Base-by-base conservation (phyloP, 1,284 basidiomycete genomes). In the Phylloboletellus chloephorus region DNA sequence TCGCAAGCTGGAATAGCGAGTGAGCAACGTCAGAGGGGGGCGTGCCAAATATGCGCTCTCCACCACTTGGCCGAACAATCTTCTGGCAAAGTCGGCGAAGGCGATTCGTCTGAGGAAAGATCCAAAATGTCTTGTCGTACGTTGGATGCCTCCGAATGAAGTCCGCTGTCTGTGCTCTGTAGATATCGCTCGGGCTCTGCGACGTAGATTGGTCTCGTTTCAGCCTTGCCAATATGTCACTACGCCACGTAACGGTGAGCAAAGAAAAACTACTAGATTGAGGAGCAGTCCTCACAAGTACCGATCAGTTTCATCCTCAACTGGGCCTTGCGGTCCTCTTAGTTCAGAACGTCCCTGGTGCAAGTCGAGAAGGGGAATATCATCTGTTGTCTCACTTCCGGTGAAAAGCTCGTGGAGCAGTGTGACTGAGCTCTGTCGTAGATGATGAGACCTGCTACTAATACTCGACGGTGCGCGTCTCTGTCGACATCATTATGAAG, bases 51-150 rank as follows among this genome's bases (percentile, higher is more conserved):
- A 96, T 85, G 0, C 93, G 83, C 42, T 91, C 82, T 20, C 91
- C 92, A 49, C 83, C 78, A 1, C 89, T 77, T 0, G 94, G 88
- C 11, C 79, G 78, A 5, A 95, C 90, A 22, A 96, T 62, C 42
- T 77, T 79, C 65, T 98, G 95, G 60, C 89, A 97, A 43, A 84
- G 63, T 38, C 72, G 74, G 0, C 95, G 83, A 30, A 96, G 35
- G 3, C 67, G 64, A 51, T 87, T 93, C 52, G 78, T 77, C 64
- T 96, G 92, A 3, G 84, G 80, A 60, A 98, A 87, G 7, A 96
- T 51, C 83, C 90, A 97, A 52, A 97, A 85, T 0, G 88, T 81
- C 56, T 83, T 86, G 65, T 98, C 95, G 56, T 88, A 98, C 1
- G 83, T 79, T 0, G 95, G 92, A 65, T 98, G 87, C 32, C 84